Percentiles rank a stretch among this genome's conserved stretches.
Evolutionary conservation across 2,329 filamentous ascomycete genomes (phyloP).

Genomic region (Dendrostoma leiphaemia): DNA sequence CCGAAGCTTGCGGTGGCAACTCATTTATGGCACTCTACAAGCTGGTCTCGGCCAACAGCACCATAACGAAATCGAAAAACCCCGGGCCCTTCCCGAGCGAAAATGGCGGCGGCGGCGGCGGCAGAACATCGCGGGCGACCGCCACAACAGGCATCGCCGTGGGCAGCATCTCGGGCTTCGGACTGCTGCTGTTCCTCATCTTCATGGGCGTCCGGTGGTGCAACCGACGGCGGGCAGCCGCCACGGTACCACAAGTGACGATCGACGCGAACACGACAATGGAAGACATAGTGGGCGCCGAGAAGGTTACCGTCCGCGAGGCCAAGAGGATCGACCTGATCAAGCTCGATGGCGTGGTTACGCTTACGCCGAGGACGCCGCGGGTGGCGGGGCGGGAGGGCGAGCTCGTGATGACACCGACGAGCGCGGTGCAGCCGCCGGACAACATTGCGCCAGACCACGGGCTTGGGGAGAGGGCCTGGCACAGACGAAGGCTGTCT

Average conservation of each 20-base stretch:
- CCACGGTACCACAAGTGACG: neutral
- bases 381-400: conserved; percentile 45
- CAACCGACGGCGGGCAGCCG: neutral
- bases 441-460: conserved; percentile 3
- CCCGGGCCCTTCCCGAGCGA: neutral
- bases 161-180: conserved; percentile 8
- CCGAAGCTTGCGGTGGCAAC: conserved; percentile 5
- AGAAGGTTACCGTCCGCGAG: neutral
- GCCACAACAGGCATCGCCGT: conserved; percentile 3
- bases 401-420: neutral
- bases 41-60: neutral
- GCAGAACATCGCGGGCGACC: neutral
- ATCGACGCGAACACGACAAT: neutral
- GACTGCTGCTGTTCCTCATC: neutral
- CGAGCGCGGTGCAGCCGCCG: conserved; percentile 5
- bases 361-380: conserved; percentile 66
- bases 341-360: conserved; percentile 3
- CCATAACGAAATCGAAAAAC: neutral
- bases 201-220: neutral
- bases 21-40: conserved; percentile 9
- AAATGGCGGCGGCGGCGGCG: neutral
- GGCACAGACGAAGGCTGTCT: conserved; percentile 13
- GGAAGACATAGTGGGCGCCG: no score
- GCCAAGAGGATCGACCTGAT: neutral
- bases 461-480: conserved; percentile 13